Conservation (phyloP, 768 basidiomycete genomes). For the Daedalea quercina region DNA sequence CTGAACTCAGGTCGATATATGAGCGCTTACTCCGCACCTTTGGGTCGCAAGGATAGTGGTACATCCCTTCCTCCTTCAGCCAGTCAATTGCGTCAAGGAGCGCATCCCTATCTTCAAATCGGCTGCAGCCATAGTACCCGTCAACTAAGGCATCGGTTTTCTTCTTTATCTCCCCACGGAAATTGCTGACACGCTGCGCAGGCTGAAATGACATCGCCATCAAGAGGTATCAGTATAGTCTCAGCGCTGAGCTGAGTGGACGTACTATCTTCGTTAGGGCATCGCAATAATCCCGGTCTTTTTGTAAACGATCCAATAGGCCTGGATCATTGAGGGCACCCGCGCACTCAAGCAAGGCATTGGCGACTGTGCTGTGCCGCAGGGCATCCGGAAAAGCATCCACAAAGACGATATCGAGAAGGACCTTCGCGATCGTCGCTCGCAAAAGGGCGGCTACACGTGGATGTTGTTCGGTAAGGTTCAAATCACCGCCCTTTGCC, state of each 20-base stretch:
- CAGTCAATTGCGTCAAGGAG: not conserved
- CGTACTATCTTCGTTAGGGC: not conserved
- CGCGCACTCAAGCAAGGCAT: not conserved
- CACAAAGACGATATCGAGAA: not conserved
- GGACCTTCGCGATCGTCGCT: not conserved
- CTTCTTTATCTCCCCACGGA: constrained; percentile 6
- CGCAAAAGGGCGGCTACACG: not conserved
- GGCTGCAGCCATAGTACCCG: not conserved
- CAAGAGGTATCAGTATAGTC: too few relatives aligned
- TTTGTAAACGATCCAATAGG: not conserved
- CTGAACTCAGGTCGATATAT: not conserved
- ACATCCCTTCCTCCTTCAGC: not conserved
- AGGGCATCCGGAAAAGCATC: not conserved
- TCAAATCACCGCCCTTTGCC: not conserved
- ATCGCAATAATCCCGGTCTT: not conserved
- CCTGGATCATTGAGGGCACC: not conserved
- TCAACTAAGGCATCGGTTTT: not conserved
- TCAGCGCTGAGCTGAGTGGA: too few relatives aligned
- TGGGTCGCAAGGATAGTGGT: not conserved
- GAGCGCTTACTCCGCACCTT: not conserved
- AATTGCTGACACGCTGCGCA: constrained; percentile 6
- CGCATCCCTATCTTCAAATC: not conserved
- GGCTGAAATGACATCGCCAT: not conserved
- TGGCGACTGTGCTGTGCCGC: not conserved
- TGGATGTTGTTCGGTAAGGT: not conserved